Base-by-base conservation (phyloP, 768 basidiomycete genomes). In the Collybiopsis luxurians region DNA sequence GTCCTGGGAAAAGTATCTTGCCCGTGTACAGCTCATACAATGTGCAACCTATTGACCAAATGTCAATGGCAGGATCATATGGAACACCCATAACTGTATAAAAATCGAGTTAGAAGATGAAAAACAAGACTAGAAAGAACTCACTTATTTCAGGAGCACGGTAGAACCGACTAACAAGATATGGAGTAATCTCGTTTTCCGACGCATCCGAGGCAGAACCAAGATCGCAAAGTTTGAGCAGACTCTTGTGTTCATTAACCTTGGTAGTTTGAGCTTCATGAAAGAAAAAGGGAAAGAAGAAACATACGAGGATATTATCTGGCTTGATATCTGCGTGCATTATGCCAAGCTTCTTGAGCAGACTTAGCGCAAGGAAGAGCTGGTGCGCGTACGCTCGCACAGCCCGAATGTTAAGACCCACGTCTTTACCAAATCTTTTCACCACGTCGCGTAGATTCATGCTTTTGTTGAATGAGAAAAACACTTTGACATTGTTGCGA, bases 301-400 rank as follows among this genome's bases (percentile, higher is more conserved):
- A 34, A 80, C 87, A 30, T 60, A 95, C 95, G 65, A 98, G 71
- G 42, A 99, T 96, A 68, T 98, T 98, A 69, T 98, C 97, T 19
- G 97, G 97, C 71, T 98, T 98, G 69, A 99, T 92, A 67, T 99
- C 97, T 6, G 97, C 97, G 65, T 99, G 97, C 84, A 98, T 97
- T 58, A 98, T 85, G 61, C 90, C 93, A 58, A 86, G 82, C 73
- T 98, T 98, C 62, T 85, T 84, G 67, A 98, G 76, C 54, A 95
- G 76, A 62, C 89, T 83, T 60, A 98, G 71, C 17, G 92, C 83
- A 52, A 98, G 80, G 73, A 98, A 95, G 52, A 99, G 85, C 67
- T 99, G 97, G 63, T 96, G 92, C 28, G 97, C 87, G 68, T 99
- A 99, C n/a, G 95, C 95, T 62, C 96, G 85, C n/a, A 99, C 97